Percentiles rank a stretch among this genome's conserved stretches.
phyloP scores from a whole-genome alignment of 768 basidiomycete genomes.

The Lentinus brumalis region DNA sequence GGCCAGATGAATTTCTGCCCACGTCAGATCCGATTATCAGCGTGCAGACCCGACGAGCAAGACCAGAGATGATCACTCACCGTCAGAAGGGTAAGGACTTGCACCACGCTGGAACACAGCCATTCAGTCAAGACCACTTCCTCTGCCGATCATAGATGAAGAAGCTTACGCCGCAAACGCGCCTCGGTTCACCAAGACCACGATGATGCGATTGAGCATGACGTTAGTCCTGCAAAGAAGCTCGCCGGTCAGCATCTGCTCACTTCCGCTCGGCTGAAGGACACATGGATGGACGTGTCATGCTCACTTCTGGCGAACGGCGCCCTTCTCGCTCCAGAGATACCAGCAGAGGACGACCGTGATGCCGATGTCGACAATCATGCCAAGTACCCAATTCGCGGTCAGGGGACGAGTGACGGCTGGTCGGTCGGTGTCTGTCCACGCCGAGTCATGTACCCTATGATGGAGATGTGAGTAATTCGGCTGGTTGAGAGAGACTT shows the following conservation, averaged over 20 bases:
- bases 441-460: background rate
- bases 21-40: too few species aligned
- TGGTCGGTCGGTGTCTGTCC: conserved; percentile 1
- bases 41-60: too few species aligned
- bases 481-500: background rate
- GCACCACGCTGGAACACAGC: background rate
- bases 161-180: conserved; percentile 11
- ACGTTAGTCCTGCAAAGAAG: conserved; percentile 1
- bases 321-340: conserved; percentile 8
- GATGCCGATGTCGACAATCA: conserved; percentile 6
- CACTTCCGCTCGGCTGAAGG: background rate
- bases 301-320: conserved; percentile 2
- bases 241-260: background rate
- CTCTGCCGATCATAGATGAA: background rate
- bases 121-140: background rate
- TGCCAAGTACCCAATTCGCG: conserved; percentile 12
- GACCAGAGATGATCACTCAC: background rate
- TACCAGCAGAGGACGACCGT: conserved; percentile 12
- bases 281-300: background rate
- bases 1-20: conserved; percentile 9
- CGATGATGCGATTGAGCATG: conserved; percentile 10
- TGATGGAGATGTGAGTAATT: background rate
- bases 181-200: conserved; percentile 9
- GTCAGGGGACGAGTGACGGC: background rate
- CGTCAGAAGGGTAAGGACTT: conserved; percentile 1